A percentile compares a stretch with the other conserved stretches of the same genome.
Evolutionary conservation across 306 rosid genomes (phyloP).

Genomic region (Biancaea sappan): DNA sequence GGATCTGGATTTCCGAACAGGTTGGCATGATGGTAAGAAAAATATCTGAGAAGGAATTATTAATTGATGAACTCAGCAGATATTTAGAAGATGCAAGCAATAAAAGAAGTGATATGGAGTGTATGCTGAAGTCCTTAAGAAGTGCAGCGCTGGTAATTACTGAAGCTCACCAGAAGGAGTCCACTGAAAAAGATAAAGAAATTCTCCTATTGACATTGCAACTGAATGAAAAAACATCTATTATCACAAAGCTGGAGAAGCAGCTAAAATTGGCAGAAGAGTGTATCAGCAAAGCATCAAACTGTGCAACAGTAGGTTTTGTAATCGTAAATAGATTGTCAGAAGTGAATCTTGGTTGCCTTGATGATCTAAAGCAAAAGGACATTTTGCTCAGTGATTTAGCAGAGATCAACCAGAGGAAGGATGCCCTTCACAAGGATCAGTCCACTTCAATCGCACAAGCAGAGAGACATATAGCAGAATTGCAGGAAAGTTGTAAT

Average conservation of each 20-base stretch:
- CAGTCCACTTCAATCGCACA: conserved; percentile 55
- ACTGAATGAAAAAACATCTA: conserved; percentile 51
- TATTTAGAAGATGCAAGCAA: conserved; percentile 89
- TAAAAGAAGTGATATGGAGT: conserved; percentile 79
- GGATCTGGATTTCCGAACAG: conserved; percentile 96
- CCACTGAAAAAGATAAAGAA: conserved; percentile 63
- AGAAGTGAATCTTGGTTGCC: conserved; percentile 56
- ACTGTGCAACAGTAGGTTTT: conserved; percentile 77
- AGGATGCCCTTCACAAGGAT: conserved; percentile 56
- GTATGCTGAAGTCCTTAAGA: conserved; percentile 87
- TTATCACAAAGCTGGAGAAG: conserved; percentile 49
- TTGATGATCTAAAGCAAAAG: conserved; percentile 52
- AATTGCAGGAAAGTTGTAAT: conserved; percentile 52
- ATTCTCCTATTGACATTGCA: conserved; percentile 51
- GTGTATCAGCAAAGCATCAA: conserved; percentile 55
- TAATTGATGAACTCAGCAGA: conserved; percentile 74
- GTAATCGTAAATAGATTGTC: conserved; percentile 73
- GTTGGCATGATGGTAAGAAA: conserved; percentile 61
- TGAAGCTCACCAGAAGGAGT: conserved; percentile 86
- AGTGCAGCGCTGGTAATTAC: conserved; percentile 80
- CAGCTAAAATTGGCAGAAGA: conserved; percentile 58
- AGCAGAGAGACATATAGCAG: conserved; percentile 54
- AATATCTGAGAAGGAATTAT: conserved; percentile 75
- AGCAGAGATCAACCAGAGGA: conserved; percentile 50
- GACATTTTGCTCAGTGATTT: conserved; percentile 53